Conservation (phyloP, 306 rosid genomes). For the Ammopiptanthus mongolicus region DNA sequence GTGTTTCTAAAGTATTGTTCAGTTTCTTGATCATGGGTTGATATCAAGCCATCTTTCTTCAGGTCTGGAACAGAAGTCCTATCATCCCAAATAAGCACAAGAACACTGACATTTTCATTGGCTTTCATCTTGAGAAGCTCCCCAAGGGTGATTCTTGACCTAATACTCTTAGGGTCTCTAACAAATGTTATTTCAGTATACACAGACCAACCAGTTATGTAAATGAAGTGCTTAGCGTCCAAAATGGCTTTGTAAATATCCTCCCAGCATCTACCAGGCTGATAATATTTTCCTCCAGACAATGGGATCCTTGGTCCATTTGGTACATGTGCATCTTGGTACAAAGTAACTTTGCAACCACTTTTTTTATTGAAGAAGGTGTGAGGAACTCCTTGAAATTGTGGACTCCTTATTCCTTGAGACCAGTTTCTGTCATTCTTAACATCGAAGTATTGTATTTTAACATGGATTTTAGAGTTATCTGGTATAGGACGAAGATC, state of each 20-base stretch:
- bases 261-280: slow-evolving; percentile 65
- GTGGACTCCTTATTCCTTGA: slow-evolving; percentile 39
- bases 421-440: slow-evolving; percentile 50
- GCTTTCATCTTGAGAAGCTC: slow-evolving; percentile 71
- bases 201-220: slow-evolving; percentile 87
- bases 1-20: slow-evolving; percentile 52
- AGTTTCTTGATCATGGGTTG: slow-evolving; percentile 71
- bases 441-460: slow-evolving; percentile 35
- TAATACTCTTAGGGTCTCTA: slow-evolving; percentile 32
- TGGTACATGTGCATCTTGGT: slow-evolving; percentile 76
- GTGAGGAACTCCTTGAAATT: slow-evolving; percentile 55
- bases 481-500: slow-evolving; percentile 31
- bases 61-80: slow-evolving; percentile 51
- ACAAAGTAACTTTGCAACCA: slow-evolving; percentile 61
- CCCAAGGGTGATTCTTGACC: slow-evolving; percentile 45
- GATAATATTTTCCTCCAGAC: slow-evolving; percentile 9
- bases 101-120: slow-evolving; percentile 62
- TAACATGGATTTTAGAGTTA: slow-evolving; percentile 49
- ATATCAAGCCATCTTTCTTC: slow-evolving; percentile 77
- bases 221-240: slow-evolving; percentile 58
- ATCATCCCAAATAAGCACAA: slow-evolving; percentile 86
- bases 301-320: slow-evolving; percentile 8
- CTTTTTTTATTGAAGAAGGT: slow-evolving; percentile 54
- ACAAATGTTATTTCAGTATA: slow-evolving; percentile 49
- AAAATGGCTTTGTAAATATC: slow-evolving; percentile 62